phyloP scores from a whole-genome alignment of 78 protist species.

The Speleostelium caveatum region DNA sequence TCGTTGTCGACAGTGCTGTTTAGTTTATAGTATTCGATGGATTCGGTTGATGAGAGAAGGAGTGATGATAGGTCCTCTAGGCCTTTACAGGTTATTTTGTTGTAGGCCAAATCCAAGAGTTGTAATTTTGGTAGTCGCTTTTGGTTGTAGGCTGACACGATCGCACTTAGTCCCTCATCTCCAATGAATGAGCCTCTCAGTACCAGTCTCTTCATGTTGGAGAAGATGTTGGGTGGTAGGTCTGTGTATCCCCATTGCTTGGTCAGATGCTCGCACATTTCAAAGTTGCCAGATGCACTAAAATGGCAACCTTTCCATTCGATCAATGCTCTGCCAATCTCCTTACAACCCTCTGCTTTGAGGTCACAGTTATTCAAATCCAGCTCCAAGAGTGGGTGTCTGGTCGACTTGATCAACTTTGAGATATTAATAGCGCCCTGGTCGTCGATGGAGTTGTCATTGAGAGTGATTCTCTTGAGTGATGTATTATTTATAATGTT shows the following conservation, averaged over 20 bases:
- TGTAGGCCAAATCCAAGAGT: constrained; percentile 33
- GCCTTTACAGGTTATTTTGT: background rate
- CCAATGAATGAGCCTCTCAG: constrained; percentile 37
- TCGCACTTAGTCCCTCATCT: constrained; percentile 12
- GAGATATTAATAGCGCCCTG: background rate
- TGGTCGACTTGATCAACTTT: background rate
- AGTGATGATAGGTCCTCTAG: background rate
- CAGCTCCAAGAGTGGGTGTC: background rate
- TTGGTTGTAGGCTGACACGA: background rate
- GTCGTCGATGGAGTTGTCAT: background rate
- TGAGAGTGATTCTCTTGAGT: background rate
- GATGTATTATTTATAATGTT: background rate
- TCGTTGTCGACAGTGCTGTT: background rate
- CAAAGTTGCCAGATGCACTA: constrained; percentile 12
- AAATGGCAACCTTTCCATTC: constrained; percentile 24
- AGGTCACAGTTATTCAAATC: constrained; percentile 41
- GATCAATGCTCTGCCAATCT: constrained; percentile 15
- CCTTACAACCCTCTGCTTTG: background rate
- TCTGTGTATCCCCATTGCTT: background rate
- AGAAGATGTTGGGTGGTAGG: background rate
- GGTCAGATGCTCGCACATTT: background rate
- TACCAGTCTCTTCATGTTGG: background rate
- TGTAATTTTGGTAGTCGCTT: constrained; percentile 2
- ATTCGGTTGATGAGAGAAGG: background rate
- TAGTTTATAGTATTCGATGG: background rate